Percentiles rank a stretch among this genome's conserved stretches.
Conservation (phyloP, 2,329 filamentous ascomycete species). For the Phyllosticta capitalensis region DNA sequence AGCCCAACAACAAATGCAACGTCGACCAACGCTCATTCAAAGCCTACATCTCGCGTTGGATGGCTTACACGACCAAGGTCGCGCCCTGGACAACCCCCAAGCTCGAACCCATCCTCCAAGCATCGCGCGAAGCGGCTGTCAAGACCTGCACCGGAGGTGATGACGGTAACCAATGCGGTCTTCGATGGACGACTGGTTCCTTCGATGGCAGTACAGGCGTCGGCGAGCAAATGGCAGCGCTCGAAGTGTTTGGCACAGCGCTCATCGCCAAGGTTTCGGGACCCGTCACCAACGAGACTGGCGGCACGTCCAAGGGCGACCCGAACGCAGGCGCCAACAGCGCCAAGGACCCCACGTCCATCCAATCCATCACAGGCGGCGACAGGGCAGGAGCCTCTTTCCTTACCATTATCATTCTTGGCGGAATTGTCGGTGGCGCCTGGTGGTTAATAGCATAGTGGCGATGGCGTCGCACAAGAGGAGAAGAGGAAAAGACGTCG, state of each 20-base stretch:
- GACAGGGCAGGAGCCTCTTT: constrained; percentile 63
- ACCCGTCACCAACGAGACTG: constrained; percentile 38
- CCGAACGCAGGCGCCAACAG: constrained; percentile 28
- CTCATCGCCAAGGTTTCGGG: constrained; percentile 6
- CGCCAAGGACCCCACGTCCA: constrained; percentile 21
- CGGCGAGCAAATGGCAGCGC: constrained; percentile 50
- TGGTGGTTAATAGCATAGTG: constrained; percentile 40
- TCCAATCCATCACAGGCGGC: constrained; percentile 41
- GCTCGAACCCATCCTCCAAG: constrained; percentile 43
- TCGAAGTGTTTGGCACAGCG: constrained; percentile 44
- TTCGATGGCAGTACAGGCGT: constrained; percentile 43
- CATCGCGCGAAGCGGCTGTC: constrained; percentile 48
- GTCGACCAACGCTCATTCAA: constrained; percentile 40
- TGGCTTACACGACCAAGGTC: constrained; percentile 32
- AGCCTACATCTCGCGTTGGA: constrained; percentile 35
- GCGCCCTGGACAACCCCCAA: constrained; percentile 26
- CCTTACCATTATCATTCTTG: constrained; percentile 49
- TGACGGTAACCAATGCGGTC: constrained; percentile 38
- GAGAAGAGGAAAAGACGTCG: neutral
- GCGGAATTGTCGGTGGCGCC: constrained; percentile 45
- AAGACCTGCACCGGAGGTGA: constrained; percentile 42
- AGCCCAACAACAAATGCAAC: constrained; percentile 37
- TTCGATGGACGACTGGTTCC: constrained; percentile 32
- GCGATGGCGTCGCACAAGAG: neutral
- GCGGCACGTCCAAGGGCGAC: constrained; percentile 43